A percentile compares a stretch with the other conserved stretches of the same genome.
These are phyloP conservation scores for Globisporangium viniferum DNA, from an alignment of 352 stramenopile species.

Conservation along the genomic window DNA sequence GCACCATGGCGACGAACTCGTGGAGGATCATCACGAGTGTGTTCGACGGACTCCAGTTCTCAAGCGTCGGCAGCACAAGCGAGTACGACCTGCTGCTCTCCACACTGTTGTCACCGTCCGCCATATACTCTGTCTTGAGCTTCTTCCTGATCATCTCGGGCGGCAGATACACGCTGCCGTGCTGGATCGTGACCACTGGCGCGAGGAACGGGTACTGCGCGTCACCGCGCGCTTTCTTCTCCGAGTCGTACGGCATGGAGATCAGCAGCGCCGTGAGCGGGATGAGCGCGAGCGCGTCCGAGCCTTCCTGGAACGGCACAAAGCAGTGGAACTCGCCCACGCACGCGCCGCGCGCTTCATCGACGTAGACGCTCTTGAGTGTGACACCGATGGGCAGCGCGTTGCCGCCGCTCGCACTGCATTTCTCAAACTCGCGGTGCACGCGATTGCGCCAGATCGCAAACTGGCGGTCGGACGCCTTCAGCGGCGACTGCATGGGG, in stretches of 20 bases:
- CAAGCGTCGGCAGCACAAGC: conserved; percentile 50
- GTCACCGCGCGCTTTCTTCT: conserved; percentile 23
- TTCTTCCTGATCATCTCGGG: conserved; percentile 36
- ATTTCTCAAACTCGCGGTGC: conserved; percentile 75
- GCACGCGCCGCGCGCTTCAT: conserved; percentile 43
- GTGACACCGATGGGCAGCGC: conserved; percentile 39
- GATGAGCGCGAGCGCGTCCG: conserved; percentile 58
- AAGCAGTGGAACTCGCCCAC: conserved; percentile 69
- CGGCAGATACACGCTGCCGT: conserved; percentile 51
- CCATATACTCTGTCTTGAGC: not conserved
- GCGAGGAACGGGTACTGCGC: conserved; percentile 62
- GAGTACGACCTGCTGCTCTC: conserved; percentile 16
- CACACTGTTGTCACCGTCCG: no score
- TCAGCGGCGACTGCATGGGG: not conserved
- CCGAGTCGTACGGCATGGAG: conserved; percentile 50
- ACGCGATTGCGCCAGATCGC: conserved; percentile 73
- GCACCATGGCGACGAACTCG: conserved; percentile 61
- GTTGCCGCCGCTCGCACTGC: conserved; percentile 15
- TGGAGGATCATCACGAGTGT: conserved; percentile 70
- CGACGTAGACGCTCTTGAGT: conserved; percentile 43
- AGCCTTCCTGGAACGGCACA: conserved; percentile 70
- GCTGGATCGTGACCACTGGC: conserved; percentile 42
- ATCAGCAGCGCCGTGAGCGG: conserved; percentile 56
- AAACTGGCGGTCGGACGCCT: conserved; percentile 43
- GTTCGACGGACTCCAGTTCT: conserved; percentile 73